Base-by-base conservation (phyloP, 371 early-diverging fungal genomes). In the Mortierella sp. region DNA sequence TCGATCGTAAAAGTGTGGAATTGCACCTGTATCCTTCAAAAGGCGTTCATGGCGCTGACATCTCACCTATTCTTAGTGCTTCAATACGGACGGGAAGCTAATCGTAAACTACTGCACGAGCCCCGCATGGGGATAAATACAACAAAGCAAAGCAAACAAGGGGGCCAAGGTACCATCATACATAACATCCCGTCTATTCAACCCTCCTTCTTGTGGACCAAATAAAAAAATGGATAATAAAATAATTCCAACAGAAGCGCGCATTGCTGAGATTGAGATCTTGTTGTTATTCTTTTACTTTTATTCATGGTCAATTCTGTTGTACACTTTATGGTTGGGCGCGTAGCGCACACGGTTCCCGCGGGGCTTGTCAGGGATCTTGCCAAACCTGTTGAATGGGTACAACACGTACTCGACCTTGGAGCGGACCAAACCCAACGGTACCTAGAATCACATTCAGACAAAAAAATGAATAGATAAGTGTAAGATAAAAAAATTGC, bases 71-170 rank as follows among this genome's bases (percentile, higher is more conserved):
- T 59, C 14, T 48, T 83, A 96, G 94, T 96, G 95, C 77, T 97
- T 96, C 78, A 93, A 91, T 43, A 92, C 94, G 37, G 95, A 96
- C 55, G 94, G 94, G 13, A 94, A 94, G 78, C 90, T 98, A 59
- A 95, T 96, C 54, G 92, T 98, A 44, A 96, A 96, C 87, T 98
- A 98, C 85, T 95, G 96, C 69, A 95, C 95, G 16, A 96, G 95
- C 13, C 95, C 95, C 4, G 98, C 97, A 69, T 98, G 97, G 97
- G 97, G 98, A 37, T 97, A 83, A 92, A 34, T 9, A 16, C 16
- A 50, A 13, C 48, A 19, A 75, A 28, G 24, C 50, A 14, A 50
- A 31, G 34, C 37, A 37, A 34, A 51, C 14, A 34, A 34, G 50
- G 50, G 6, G 24, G 10, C 26, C 48, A 14, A 61, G 61, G 37